Evolutionary conservation across 192 early-diverging fungal species (phyloP), one percentile per base, ranked within the genome.

Genomic region (Coemansia asiatica): DNA sequence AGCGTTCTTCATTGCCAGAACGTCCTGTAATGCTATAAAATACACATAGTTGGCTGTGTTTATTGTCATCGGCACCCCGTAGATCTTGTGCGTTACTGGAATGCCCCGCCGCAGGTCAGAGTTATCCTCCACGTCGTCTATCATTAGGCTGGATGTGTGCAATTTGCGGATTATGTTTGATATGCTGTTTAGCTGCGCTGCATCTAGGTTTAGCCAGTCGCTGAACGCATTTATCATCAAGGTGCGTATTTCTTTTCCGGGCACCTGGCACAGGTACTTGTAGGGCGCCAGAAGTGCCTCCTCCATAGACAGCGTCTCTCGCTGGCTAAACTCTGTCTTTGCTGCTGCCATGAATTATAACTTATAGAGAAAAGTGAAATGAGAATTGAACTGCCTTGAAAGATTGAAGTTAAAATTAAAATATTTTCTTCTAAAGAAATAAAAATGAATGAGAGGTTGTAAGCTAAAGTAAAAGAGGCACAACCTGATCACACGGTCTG

Each of bases 21-120:
- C 63, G 65, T 97, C 92, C 38, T 90, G 72, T 49, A 98, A 75
- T 0, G 95, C 96, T 31, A 95, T 75, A 72, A 99, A 98, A 69
- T 97, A 99, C 40, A 98, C 92, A 63, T 94, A 98, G 75, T 98
- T 98, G 29, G 93, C 96, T 47, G 92, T 95, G 66, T 98, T 98
- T 61, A 99, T 98, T 10, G 94, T 92, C 56, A 88, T 85, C 8
- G 97, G 87, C 18, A 90, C 81, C 10, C 97, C 97, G 84, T 90
- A 99, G 31, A 99, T 92, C 58, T 95, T 92, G 79, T 99, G 96
- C 0, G 97, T 95, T 40, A 94, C 95, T 71, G 96, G 86, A 44
- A 89, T 81, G 1, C 97, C 97, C 63, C 97, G 76, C 57, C 97
- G 85, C 54, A 99, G 68, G 22, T 87, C 85, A 0, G 94, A 96